A percentile compares a stretch with the other conserved stretches of the same genome.
phyloP scores from a whole-genome alignment of 2,329 filamentous ascomycete genomes.

The Sporothrix pallida region DNA sequence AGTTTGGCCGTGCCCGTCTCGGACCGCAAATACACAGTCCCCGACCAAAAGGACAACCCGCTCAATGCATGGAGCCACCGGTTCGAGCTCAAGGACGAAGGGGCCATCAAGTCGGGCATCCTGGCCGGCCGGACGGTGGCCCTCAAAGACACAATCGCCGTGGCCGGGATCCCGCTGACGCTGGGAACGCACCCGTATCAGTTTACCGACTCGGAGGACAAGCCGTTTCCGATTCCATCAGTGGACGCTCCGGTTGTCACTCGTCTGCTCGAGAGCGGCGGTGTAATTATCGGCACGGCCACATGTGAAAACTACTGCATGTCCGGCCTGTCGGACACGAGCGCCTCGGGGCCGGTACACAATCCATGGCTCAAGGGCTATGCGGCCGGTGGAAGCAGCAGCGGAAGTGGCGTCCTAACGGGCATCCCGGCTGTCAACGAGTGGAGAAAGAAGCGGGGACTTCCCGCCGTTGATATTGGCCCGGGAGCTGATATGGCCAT shows the following conservation, averaged over 20 bases:
- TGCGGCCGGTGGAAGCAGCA: constrained; percentile 78
- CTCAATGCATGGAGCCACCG: constrained; percentile 47
- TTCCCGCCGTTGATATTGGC: constrained; percentile 57
- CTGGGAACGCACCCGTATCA: constrained; percentile 53
- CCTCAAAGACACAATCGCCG: constrained; percentile 76
- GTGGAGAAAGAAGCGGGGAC: constrained; percentile 56
- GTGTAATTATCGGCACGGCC: constrained; percentile 71
- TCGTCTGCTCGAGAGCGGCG: constrained; percentile 63
- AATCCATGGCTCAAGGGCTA: constrained; percentile 76
- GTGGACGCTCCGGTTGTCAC: constrained; percentile 54
- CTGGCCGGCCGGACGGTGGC: constrained; percentile 75
- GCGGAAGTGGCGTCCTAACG: constrained; percentile 63
- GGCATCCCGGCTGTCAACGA: constrained; percentile 39
- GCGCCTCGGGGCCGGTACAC: constrained; percentile 72
- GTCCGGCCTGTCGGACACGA: constrained; percentile 64
- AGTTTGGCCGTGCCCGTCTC: constrained; percentile 23
- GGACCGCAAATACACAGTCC: constrained; percentile 39
- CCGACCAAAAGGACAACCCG: constrained; percentile 41
- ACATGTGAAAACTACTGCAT: constrained; percentile 74
- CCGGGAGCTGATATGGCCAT: constrained; percentile 46
- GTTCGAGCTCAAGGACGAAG: constrained; percentile 41
- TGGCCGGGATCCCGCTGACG: constrained; percentile 68
- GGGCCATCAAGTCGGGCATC: constrained; percentile 49
- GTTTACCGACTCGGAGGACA: constrained; percentile 41
- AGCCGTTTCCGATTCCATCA: constrained; percentile 69